These are phyloP conservation scores for Aspergillus hancockii DNA, from an alignment of 495 filamentous ascomycete species.

Conservation along the genomic window DNA sequence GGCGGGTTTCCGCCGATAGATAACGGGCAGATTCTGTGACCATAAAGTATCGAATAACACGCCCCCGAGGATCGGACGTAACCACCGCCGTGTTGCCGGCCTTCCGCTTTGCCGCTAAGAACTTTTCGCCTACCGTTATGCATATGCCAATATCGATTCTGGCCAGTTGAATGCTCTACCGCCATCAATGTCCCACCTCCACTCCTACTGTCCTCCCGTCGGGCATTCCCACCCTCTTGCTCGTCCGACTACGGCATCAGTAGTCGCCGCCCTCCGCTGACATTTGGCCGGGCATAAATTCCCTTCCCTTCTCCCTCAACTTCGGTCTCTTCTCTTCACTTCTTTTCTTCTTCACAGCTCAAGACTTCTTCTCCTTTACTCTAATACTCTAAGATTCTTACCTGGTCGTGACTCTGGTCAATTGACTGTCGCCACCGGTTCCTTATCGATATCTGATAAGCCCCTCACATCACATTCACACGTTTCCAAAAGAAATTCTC, in stretches of 20 bases:
- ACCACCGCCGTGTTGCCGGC: slow-evolving; percentile 19
- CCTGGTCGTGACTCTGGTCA: not conserved
- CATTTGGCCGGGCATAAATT: slow-evolving; percentile 22
- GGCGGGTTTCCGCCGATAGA: slow-evolving; percentile 35
- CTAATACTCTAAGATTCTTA: not conserved
- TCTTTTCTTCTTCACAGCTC: slow-evolving; percentile 1
- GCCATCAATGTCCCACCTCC: not conserved
- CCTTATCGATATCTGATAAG: slow-evolving; percentile 15
- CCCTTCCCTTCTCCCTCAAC: slow-evolving; percentile 4
- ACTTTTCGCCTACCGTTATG: not conserved
- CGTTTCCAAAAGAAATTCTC: slow-evolving; percentile 2
- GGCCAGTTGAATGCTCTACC: no score
- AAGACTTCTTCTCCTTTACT: slow-evolving; percentile 1
- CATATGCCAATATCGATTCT: not conserved
- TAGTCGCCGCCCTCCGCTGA: slow-evolving; percentile 19
- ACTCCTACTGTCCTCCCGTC: not conserved
- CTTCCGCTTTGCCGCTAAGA: not conserved
- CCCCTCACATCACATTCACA: not conserved
- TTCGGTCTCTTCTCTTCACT: slow-evolving; percentile 14
- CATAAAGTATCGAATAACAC: slow-evolving; percentile 43
- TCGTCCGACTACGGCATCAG: slow-evolving; percentile 40
- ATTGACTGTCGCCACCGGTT: not conserved
- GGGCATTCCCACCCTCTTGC: slow-evolving; percentile 20
- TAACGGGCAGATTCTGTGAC: slow-evolving; percentile 43
- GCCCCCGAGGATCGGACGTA: slow-evolving; percentile 42